Evolutionary conservation across 768 basidiomycete species (phyloP), one percentile per base, ranked within the genome.

Genomic region (Suillus variegatus): DNA sequence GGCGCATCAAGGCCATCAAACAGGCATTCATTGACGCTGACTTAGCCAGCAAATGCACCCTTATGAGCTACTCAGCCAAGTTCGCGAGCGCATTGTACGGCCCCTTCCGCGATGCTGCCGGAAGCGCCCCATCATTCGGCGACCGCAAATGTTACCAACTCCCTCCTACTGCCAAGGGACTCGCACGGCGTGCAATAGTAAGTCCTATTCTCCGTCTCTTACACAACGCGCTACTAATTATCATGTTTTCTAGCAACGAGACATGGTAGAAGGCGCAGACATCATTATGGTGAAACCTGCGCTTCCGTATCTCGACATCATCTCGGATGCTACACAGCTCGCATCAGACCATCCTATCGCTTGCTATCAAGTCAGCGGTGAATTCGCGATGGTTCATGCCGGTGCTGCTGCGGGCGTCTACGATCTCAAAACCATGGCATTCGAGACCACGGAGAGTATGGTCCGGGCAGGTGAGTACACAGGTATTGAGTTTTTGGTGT

Each of bases 201-300:
- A 69, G 93, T 82, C 9, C 61, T 18, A 5, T 36, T 63, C 22
- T 49, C 13, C 43, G 35, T 14, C 13, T 43, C 3, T 14, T 2
- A 35, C 38, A n/a, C 35, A 10, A 28, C 43, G 62, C 46, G 32
- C 28, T 55, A 49, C 66, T 63, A 55, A 64, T 65, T 10, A 2
- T 35, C 18, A 22, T 51, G 22, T 47, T 35, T 25, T 35, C 55
- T 72, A 98, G 96, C 82, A 88, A 83, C 92, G 97, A 44, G 97
- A 99, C 76, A 83, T 86, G 0, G 79, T 73, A 10, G 97, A 99
- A 81, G 97, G 97, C 22, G 97, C 97, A 20, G 97, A 99, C 74
- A 93, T 99, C 72, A 88, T 99, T 75, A 99, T 99, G 96, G 95
- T 99, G 75, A 99, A 99, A 75, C 97, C 97, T 22, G 86, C 95